Evolutionary conservation across 768 basidiomycete species (phyloP).

Genomic region (Pleurotus sapidus): DNA sequence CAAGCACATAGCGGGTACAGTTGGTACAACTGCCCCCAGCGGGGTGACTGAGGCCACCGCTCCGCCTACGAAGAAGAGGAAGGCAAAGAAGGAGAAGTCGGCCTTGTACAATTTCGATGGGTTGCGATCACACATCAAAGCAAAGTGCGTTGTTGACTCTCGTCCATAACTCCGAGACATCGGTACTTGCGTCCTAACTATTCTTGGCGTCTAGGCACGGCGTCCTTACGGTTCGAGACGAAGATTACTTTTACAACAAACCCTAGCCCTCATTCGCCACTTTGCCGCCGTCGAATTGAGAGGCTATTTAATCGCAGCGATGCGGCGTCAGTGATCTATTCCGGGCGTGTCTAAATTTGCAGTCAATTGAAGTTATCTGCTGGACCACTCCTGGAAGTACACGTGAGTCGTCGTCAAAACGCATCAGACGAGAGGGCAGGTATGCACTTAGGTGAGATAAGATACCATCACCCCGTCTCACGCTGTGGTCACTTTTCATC

Average conservation of each 20-base stretch:
- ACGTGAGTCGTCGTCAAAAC: no score
- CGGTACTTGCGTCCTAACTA: conserved; percentile 6
- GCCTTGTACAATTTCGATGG: conserved; percentile 50
- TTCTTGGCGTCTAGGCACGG: conserved; percentile 39
- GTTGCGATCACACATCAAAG: conserved; percentile 59
- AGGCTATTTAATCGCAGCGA: no score
- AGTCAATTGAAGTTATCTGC: no score
- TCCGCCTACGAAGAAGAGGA: conserved; percentile 8
- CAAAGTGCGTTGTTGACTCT: conserved; percentile 40
- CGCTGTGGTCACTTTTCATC: no score
- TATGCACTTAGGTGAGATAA: no score
- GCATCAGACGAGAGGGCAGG: no score
- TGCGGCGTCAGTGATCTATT: no score
- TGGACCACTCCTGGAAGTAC: no score
- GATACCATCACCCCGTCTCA: no score
- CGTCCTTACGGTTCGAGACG: conserved; percentile 44
- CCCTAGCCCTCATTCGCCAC: not conserved
- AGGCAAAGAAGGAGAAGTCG: conserved; percentile 11
- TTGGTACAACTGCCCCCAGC: not conserved
- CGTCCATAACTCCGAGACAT: not conserved
- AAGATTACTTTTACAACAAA: conserved; percentile 42
- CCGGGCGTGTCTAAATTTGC: no score
- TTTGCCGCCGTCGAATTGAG: not conserved
- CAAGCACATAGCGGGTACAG: not conserved
- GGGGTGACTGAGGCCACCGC: not conserved